Evolutionary conservation across 1,139 yeast genomes (phyloP).

Genomic region (Saccharomyces hybrid): DNA sequence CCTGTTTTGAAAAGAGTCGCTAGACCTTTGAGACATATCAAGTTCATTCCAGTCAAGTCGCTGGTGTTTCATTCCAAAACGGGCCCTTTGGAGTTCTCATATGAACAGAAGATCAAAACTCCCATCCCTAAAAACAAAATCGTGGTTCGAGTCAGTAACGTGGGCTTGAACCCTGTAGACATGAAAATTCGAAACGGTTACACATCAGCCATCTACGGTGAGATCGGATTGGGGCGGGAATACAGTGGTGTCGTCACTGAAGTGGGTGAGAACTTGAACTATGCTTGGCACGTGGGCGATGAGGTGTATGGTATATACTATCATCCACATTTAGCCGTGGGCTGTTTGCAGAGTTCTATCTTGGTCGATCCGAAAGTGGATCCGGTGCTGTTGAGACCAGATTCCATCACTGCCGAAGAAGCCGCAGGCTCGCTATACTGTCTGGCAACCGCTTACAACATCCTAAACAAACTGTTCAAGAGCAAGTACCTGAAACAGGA

Average conservation of each 20-base stretch:
- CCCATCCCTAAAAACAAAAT: constrained; percentile 41
- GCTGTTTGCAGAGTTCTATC: constrained; percentile 48
- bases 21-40: constrained; percentile 37
- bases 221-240: constrained; percentile 61
- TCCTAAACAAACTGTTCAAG: constrained; percentile 33
- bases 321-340: constrained; percentile 39
- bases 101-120: constrained; percentile 34
- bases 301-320: constrained; percentile 51
- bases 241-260: constrained; percentile 56
- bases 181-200: constrained; percentile 37
- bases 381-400: constrained; percentile 42
- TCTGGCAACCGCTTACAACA: constrained; percentile 48
- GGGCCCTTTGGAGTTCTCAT: constrained; percentile 35
- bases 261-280: constrained; percentile 42
- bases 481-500: constrained; percentile 23
- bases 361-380: constrained; percentile 37
- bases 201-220: constrained; percentile 34
- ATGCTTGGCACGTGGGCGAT: constrained; percentile 48
- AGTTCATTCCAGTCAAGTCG: constrained; percentile 34
- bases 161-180: constrained; percentile 57
- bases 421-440: constrained; percentile 52
- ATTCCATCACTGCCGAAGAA: constrained; percentile 39
- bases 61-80: constrained; percentile 32
- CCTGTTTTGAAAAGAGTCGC: constrained; percentile 31
- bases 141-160: constrained; percentile 43